Evolutionary conservation across 805 yeast genomes (phyloP).

Genomic region (Grigorovia yakushimaensis): DNA sequence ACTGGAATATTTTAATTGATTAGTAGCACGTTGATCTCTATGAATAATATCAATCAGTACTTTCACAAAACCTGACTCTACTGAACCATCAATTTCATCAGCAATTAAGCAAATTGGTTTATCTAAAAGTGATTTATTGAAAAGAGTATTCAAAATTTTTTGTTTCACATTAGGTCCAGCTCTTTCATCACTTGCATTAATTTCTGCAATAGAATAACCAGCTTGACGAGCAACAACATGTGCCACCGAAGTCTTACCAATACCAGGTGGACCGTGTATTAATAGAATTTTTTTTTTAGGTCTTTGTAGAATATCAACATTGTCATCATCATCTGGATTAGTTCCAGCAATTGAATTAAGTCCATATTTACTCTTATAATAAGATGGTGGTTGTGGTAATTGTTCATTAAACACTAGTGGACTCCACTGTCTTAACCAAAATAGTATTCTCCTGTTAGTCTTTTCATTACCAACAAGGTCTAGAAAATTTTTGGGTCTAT

Average conservation of each 20-base stretch:
- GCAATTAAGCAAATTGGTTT: slow-evolving; percentile 75
- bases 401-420: slow-evolving; percentile 44
- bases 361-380: neutral
- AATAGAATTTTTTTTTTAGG: slow-evolving; percentile 58
- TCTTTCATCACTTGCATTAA: slow-evolving; percentile 79
- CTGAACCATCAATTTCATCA: slow-evolving; percentile 83
- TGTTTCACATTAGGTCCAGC: slow-evolving; percentile 48
- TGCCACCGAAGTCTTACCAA: slow-evolving; percentile 84
- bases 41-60: slow-evolving; percentile 47
- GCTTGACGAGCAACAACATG: slow-evolving; percentile 76
- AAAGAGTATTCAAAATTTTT: slow-evolving; percentile 51
- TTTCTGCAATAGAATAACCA: slow-evolving; percentile 71
- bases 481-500: slow-evolving; percentile 53
- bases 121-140: slow-evolving; percentile 47
- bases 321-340: slow-evolving; percentile 7
- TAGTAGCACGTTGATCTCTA: slow-evolving; percentile 47
- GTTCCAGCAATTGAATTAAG: neutral
- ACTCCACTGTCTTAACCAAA: slow-evolving; percentile 65
- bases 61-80: slow-evolving; percentile 54
- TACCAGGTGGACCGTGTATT: slow-evolving; percentile 87
- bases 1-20: slow-evolving; percentile 17
- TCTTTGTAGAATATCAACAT: slow-evolving; percentile 43
- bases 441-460: slow-evolving; percentile 46
- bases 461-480: slow-evolving; percentile 64
- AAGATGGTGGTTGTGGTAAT: slow-evolving; percentile 11